phyloP scores from a whole-genome alignment of 2,329 filamentous ascomycete genomes.

The Fusarium sp. region DNA sequence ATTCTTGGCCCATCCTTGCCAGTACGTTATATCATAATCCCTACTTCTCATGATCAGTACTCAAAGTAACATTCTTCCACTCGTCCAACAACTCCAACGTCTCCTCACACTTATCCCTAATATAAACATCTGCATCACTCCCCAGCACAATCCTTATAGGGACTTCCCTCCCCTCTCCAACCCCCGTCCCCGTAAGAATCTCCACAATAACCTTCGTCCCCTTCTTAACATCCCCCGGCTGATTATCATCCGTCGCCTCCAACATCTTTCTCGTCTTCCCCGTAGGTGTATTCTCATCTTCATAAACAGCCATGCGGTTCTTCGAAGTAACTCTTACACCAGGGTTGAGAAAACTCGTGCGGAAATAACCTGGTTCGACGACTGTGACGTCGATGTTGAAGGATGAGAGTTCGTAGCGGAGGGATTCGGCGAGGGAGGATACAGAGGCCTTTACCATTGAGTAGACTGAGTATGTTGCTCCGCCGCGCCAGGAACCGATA shows the following conservation, averaged over 20 bases:
- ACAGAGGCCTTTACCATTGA: slow-evolving; percentile 59
- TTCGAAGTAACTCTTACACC: slow-evolving; percentile 43
- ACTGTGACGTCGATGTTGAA: slow-evolving; percentile 57
- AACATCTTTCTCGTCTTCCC: slow-evolving; percentile 47
- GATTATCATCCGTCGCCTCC: slow-evolving; percentile 55
- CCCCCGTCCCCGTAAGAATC: slow-evolving; percentile 62
- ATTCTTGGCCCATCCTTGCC: background rate
- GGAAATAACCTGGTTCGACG: slow-evolving; percentile 65
- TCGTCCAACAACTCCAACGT: slow-evolving; percentile 59
- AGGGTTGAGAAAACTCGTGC: slow-evolving; percentile 59
- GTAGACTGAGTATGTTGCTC: slow-evolving; percentile 53
- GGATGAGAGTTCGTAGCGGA: slow-evolving; percentile 56
- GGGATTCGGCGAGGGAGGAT: slow-evolving; percentile 57
- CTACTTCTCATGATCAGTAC: slow-evolving; percentile 39
- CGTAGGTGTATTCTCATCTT: slow-evolving; percentile 45
- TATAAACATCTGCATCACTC: slow-evolving; percentile 56
- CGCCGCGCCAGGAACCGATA: slow-evolving; percentile 56
- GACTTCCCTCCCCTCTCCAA: slow-evolving; percentile 59
- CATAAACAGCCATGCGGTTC: slow-evolving; percentile 49
- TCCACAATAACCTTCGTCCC: slow-evolving; percentile 65
- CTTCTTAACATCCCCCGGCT: slow-evolving; percentile 67
- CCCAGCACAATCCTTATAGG: slow-evolving; percentile 67
- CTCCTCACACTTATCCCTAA: slow-evolving; percentile 56
- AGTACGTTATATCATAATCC: too few species aligned
- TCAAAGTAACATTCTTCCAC: slow-evolving; percentile 55